Evolutionary conservation across 805 yeast species (phyloP).

Genomic region (Candida incommunis): DNA sequence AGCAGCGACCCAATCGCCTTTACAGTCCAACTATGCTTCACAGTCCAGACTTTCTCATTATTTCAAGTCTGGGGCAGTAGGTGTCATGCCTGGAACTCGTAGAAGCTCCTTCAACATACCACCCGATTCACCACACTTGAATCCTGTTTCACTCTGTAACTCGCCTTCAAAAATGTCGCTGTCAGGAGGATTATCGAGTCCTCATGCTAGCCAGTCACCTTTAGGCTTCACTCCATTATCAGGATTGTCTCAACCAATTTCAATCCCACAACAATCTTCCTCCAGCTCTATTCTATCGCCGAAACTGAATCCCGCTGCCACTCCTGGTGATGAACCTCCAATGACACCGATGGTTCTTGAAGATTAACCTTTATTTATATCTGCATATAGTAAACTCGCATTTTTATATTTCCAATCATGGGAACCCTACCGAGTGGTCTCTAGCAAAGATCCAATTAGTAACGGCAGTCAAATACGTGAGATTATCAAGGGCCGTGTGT

Average conservation of each 20-base stretch:
- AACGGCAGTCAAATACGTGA: too few relatives aligned
- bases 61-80: background rate
- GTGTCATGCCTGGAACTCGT: background rate
- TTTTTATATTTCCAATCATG: too few relatives aligned
- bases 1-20: background rate
- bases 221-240: background rate
- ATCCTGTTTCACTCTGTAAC: background rate
- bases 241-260: background rate
- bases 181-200: background rate
- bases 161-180: background rate
- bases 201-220: background rate
- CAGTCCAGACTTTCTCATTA: background rate
- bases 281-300: background rate
- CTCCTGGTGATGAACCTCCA: background rate
- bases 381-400: constrained; percentile 1
- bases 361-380: background rate
- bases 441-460: too few relatives aligned
- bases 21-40: background rate
- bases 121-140: background rate
- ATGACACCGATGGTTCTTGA: background rate
- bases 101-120: background rate
- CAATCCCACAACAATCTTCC: background rate
- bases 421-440: too few relatives aligned
- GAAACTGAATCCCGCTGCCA: background rate
- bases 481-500: too few relatives aligned